Conservation (phyloP, 1,139 yeast species). For the Entelexis paramagnoliae region DNA sequence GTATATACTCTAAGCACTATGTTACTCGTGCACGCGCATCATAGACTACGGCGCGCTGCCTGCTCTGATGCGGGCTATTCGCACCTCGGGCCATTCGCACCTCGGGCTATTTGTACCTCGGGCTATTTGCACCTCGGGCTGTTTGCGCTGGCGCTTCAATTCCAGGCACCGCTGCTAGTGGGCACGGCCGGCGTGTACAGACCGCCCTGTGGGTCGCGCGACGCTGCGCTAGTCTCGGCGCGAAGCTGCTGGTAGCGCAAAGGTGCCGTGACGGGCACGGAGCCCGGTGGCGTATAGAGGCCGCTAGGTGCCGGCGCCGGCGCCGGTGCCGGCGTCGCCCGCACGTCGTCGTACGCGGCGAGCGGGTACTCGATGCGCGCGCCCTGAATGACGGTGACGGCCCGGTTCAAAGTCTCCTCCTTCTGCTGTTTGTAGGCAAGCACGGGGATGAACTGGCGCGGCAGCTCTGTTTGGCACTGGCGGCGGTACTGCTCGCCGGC, state of each 20-base stretch:
- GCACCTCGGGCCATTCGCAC: too few relatives aligned
- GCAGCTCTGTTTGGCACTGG: background rate
- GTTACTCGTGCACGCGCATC: too few relatives aligned
- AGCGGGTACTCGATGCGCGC: background rate
- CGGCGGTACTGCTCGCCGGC: background rate
- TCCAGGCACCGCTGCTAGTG: background rate
- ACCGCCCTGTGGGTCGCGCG: background rate
- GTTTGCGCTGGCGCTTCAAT: too few relatives aligned
- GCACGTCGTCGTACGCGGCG: background rate
- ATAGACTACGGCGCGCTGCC: too few relatives aligned
- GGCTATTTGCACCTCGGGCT: too few relatives aligned
- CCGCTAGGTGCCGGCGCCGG: background rate
- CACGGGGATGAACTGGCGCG: background rate
- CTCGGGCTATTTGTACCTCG: too few relatives aligned
- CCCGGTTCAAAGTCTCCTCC: background rate
- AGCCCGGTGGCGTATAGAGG: background rate
- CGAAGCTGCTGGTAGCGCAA: too few relatives aligned
- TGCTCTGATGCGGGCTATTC: too few relatives aligned
- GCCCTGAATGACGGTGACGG: background rate
- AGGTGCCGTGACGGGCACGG: background rate
- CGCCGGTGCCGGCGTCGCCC: background rate
- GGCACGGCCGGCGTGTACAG: background rate
- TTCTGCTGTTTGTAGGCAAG: background rate
- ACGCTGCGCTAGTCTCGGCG: background rate
- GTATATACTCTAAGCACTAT: background rate